A percentile compares a stretch with the other conserved stretches of the same genome.
phyloP scores from a whole-genome alignment of 2,329 filamentous ascomycete species.

The Ophiostoma triangulosporum region DNA sequence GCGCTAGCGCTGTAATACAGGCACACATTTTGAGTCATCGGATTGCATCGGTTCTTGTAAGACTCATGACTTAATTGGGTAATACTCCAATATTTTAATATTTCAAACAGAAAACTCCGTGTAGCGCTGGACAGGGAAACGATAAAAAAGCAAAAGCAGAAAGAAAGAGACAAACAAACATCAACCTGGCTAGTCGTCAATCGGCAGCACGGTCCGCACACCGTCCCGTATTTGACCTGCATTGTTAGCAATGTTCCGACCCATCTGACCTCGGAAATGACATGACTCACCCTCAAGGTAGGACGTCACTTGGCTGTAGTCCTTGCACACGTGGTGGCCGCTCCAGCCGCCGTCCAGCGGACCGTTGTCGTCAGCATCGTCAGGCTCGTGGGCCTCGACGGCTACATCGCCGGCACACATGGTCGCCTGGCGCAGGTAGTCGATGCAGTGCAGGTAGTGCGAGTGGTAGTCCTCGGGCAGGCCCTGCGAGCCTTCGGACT shows the following conservation, averaged over 20 bases:
- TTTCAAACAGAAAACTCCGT: neutral
- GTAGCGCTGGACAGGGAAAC: neutral
- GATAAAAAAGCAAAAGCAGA: neutral
- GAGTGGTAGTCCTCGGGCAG: conserved; percentile 19
- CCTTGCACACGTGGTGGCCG: conserved; percentile 27
- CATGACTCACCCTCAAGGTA: conserved; percentile 22
- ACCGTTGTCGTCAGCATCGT: conserved; percentile 26
- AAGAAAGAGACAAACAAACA: neutral
- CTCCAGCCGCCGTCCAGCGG: conserved; percentile 26
- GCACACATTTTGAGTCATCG: too few relatives aligned
- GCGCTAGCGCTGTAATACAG: too few relatives aligned
- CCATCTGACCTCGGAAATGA: neutral
- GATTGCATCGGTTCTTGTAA: too few relatives aligned
- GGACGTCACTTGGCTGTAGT: conserved; percentile 23
- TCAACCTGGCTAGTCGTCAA: conserved; percentile 13
- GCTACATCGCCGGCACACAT: conserved; percentile 26
- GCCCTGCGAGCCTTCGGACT: conserved; percentile 5
- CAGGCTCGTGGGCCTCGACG: conserved; percentile 24
- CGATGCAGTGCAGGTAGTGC: conserved; percentile 29
- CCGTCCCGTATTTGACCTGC: conserved; percentile 16
- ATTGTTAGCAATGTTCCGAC: neutral
- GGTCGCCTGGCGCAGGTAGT: conserved; percentile 27
- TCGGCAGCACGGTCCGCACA: conserved; percentile 15
- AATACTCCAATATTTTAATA: too few relatives aligned
- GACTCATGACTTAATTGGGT: too few relatives aligned